Percentiles rank a stretch among this genome's conserved stretches.
phyloP scores from a whole-genome alignment of 2,329 filamentous ascomycete species.

The Scytalidium sp. region DNA sequence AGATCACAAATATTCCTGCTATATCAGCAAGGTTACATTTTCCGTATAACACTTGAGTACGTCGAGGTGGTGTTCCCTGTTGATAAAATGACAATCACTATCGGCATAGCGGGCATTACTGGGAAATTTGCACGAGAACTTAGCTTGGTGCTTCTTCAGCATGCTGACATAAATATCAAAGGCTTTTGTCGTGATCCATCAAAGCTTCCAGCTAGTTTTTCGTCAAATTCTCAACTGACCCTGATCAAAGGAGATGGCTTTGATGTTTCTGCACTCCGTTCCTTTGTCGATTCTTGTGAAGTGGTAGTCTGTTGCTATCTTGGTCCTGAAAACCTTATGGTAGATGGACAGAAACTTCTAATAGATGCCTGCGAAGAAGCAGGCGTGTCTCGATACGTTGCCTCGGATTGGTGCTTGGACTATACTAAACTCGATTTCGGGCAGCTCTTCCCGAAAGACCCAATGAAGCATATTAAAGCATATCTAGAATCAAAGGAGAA shows the following conservation, averaged over 20 bases:
- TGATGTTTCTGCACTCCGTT: slow-evolving; percentile 20
- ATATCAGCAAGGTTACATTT: too few species aligned
- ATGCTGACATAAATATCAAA: slow-evolving; percentile 23
- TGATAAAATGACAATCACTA: too few species aligned
- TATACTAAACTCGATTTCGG: slow-evolving; percentile 35
- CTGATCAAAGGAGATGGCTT: slow-evolving; percentile 25
- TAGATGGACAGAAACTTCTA: slow-evolving; percentile 37
- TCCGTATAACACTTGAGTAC: too few species aligned
- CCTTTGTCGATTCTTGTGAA: slow-evolving; percentile 29
- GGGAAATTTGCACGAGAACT: slow-evolving; percentile 30
- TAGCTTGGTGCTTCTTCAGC: slow-evolving; percentile 24
- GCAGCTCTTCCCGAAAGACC: slow-evolving; percentile 34
- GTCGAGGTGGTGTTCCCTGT: too few species aligned
- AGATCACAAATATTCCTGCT: too few species aligned
- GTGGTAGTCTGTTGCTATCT: slow-evolving; percentile 39
- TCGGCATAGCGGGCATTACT: slow-evolving; percentile 32
- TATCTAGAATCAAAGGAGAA: slow-evolving; percentile 36
- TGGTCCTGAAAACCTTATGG: slow-evolving; percentile 35
- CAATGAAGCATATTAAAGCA: slow-evolving; percentile 35
- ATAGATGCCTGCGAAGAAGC: slow-evolving; percentile 36
- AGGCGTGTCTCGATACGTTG: slow-evolving; percentile 35
- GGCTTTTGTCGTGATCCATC: slow-evolving; percentile 27
- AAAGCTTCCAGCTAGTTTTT: slow-evolving; percentile 19
- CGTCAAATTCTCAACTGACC: slow-evolving; percentile 3
- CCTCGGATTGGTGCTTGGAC: slow-evolving; percentile 38